phyloP scores from a whole-genome alignment of 495 filamentous ascomycete species.

The Penicillium daleae region DNA sequence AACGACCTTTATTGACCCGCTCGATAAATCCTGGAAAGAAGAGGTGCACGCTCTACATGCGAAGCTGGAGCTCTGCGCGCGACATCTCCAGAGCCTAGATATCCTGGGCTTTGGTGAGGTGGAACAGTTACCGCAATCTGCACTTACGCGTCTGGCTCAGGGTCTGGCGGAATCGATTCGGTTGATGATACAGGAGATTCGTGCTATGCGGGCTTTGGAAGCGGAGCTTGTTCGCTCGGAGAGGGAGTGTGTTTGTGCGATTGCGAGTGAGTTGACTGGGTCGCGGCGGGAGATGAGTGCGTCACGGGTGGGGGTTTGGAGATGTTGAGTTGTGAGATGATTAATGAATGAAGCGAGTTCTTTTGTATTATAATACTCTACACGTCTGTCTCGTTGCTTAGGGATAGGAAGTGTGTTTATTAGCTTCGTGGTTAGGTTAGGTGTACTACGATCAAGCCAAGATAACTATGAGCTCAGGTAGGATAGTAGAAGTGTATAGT shows the following conservation, averaged over 20 bases:
- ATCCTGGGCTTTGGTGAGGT: constrained; percentile 41
- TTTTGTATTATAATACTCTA: background rate
- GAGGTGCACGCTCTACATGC: constrained; percentile 39
- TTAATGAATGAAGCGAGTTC: background rate
- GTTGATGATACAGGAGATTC: constrained; percentile 50
- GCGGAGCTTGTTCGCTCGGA: constrained; percentile 44
- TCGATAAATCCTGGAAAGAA: constrained; percentile 49
- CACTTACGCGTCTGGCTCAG: constrained; percentile 36
- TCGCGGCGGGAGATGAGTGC: constrained; percentile 14
- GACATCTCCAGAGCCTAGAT: constrained; percentile 44
- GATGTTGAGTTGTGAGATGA: constrained; percentile 5
- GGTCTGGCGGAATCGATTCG: constrained; percentile 38
- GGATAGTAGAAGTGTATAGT: too few relatives aligned
- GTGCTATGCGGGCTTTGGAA: constrained; percentile 47
- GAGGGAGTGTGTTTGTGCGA: constrained; percentile 38
- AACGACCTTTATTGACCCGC: constrained; percentile 45
- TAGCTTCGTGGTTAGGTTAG: too few relatives aligned
- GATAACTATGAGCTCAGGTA: too few relatives aligned
- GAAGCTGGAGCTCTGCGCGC: constrained; percentile 45
- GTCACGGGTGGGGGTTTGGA: constrained; percentile 30
- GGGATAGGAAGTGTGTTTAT: too few relatives aligned
- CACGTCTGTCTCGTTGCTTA: too few relatives aligned
- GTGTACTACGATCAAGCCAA: too few relatives aligned
- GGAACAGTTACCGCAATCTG: constrained; percentile 37
- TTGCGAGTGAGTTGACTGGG: constrained; percentile 35